Evolutionary conservation across 345 rosid species (phyloP).

Genomic region (Populus deltoides): DNA sequence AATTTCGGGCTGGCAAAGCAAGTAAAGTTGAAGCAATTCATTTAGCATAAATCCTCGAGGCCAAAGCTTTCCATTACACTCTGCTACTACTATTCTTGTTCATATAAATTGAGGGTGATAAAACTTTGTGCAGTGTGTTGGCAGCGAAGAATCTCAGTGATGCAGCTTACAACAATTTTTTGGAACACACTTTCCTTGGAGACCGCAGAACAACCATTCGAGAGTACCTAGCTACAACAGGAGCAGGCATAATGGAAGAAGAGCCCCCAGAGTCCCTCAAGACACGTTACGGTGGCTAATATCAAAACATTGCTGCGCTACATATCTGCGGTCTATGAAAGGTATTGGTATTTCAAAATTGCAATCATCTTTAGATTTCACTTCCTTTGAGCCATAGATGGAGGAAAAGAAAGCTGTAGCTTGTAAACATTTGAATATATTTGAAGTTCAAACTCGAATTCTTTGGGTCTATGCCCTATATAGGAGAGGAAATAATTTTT

Average conservation of each 20-base stretch:
- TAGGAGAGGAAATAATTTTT: too few species aligned
- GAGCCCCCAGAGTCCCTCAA: slow-evolving; percentile 75
- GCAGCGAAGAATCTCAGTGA: slow-evolving; percentile 81
- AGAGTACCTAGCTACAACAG: slow-evolving; percentile 58
- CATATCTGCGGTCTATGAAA: background rate
- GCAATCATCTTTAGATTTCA: background rate
- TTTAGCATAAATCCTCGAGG: background rate
- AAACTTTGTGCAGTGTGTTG: slow-evolving; percentile 57
- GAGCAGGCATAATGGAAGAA: slow-evolving; percentile 88
- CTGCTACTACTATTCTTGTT: background rate
- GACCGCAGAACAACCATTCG: slow-evolving; percentile 66
- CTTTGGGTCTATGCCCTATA: too few species aligned
- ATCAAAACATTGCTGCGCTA: background rate
- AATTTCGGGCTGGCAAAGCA: too few species aligned
- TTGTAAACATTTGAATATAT: background rate
- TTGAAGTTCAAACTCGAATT: background rate
- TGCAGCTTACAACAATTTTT: slow-evolving; percentile 61
- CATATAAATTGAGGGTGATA: slow-evolving; percentile 7
- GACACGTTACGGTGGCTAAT: slow-evolving; percentile 78
- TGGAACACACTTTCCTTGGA: slow-evolving; percentile 78
- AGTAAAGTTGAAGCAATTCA: background rate
- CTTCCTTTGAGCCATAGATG: background rate
- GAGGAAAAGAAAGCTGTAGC: background rate
- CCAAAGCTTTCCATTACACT: background rate
- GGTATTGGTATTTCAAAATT: background rate